Evolutionary conservation across 2,329 filamentous ascomycete species (phyloP).

Genomic region (Sporothrix luriei): DNA sequence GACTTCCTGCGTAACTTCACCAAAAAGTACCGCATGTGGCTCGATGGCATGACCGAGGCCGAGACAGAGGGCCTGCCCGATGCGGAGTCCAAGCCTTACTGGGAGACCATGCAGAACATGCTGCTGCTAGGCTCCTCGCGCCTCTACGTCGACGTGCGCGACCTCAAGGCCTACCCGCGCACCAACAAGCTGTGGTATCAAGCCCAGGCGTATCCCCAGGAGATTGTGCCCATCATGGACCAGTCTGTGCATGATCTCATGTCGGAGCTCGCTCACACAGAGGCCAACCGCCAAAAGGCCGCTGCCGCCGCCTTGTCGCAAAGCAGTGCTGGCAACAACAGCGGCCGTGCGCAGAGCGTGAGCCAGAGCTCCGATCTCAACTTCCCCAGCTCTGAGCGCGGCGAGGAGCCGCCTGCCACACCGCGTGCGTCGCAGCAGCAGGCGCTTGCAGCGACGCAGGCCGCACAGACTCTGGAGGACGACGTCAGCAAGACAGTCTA

Average conservation of each 20-base stretch:
- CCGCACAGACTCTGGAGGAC: slow-evolving; percentile 61
- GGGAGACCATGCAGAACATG: slow-evolving; percentile 87
- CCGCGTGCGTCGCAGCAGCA: slow-evolving; percentile 48
- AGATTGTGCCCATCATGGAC: slow-evolving; percentile 97
- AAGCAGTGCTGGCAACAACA: slow-evolving; percentile 40
- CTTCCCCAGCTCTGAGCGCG: slow-evolving; percentile 77
- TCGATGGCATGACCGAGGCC: slow-evolving; percentile 77
- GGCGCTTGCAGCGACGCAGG: slow-evolving; percentile 39
- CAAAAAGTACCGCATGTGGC: slow-evolving; percentile 90
- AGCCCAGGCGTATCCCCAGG: slow-evolving; percentile 88
- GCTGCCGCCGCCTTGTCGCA: slow-evolving; percentile 39
- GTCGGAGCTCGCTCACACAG: slow-evolving; percentile 81
- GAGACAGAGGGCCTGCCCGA: slow-evolving; percentile 70
- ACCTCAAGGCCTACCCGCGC: slow-evolving; percentile 88
- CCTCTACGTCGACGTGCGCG: slow-evolving; percentile 84
- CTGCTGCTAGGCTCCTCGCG: slow-evolving; percentile 79
- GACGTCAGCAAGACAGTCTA: slow-evolving; percentile 81
- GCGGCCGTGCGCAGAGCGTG: slow-evolving; percentile 27
- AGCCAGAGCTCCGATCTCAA: slow-evolving; percentile 71
- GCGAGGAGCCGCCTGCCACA: slow-evolving; percentile 53
- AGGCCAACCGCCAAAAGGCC: slow-evolving; percentile 69
- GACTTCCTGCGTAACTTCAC: slow-evolving; percentile 92
- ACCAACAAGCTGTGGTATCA: slow-evolving; percentile 96
- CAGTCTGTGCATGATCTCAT: slow-evolving; percentile 90
- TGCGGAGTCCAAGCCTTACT: slow-evolving; percentile 78